phyloP scores from a whole-genome alignment of 371 early-diverging fungal genomes.

The Apophysomyces trapeziformis region DNA sequence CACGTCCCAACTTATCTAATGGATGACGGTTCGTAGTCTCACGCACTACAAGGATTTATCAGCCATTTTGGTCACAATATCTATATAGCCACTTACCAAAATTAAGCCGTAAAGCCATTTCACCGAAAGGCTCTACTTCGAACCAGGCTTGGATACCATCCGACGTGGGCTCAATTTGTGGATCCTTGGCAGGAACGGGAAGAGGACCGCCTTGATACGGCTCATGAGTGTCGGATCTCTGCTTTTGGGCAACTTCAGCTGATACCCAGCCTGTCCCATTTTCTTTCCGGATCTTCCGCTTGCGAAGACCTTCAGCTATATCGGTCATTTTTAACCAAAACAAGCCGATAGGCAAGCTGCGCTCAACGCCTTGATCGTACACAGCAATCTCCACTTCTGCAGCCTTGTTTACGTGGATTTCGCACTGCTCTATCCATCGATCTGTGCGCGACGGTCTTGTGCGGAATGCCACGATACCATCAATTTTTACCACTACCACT shows the following conservation, averaged over 20 bases:
- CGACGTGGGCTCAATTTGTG: background rate
- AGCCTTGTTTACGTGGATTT: constrained; percentile 83
- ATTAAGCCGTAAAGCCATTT: constrained; percentile 77
- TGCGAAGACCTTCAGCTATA: constrained; percentile 77
- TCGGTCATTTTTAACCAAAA: constrained; percentile 84
- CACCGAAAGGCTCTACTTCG: constrained; percentile 93
- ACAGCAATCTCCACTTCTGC: constrained; percentile 91
- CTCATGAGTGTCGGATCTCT: background rate
- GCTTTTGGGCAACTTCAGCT: constrained; percentile 31
- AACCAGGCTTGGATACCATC: constrained; percentile 82
- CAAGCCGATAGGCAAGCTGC: constrained; percentile 72
- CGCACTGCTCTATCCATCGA: constrained; percentile 80
- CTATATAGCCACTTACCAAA: constrained; percentile 58
- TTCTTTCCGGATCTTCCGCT: constrained; percentile 60
- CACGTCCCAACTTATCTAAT: constrained; percentile 77
- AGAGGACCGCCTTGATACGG: background rate
- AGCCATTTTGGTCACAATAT: background rate
- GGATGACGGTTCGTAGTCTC: constrained; percentile 56
- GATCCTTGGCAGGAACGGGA: constrained; percentile 6
- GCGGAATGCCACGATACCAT: constrained; percentile 71
- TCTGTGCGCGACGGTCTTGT: constrained; percentile 67
- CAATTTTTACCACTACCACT: constrained; percentile 81
- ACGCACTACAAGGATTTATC: constrained; percentile 21
- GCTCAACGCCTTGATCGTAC: constrained; percentile 69
- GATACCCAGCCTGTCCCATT: constrained; percentile 45